These are phyloP conservation scores for Fraxinus dipetala DNA, from an alignment of 305 asterid species.

Conservation along the genomic window DNA sequence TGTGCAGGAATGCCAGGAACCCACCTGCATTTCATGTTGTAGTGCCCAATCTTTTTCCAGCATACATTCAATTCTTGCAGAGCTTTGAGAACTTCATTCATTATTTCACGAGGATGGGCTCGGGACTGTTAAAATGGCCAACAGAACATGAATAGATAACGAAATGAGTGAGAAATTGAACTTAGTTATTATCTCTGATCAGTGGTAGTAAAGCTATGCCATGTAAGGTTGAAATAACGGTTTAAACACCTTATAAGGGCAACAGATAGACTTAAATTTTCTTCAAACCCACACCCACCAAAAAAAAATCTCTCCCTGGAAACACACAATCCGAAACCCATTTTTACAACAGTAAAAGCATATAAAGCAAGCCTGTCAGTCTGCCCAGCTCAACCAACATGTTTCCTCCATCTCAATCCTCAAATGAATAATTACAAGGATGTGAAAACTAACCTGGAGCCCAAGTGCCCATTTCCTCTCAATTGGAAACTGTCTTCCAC, in stretches of 20 bases:
- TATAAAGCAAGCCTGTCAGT: neutral
- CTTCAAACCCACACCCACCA: neutral
- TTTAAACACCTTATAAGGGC: neutral
- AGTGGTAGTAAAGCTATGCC: neutral
- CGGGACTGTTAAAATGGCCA: slow-evolving; percentile 52
- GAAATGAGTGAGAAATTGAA: neutral
- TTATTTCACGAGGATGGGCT: slow-evolving; percentile 90
- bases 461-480: slow-evolving; percentile 97
- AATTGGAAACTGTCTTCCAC: slow-evolving; percentile 47
- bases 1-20: slow-evolving; percentile 44
- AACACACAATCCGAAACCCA: neutral
- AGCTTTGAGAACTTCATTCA: slow-evolving; percentile 87
- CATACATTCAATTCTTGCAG: slow-evolving; percentile 68
- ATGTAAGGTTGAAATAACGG: neutral
- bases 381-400: neutral
- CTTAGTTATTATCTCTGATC: neutral
- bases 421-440: neutral
- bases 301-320: neutral
- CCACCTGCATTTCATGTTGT: slow-evolving; percentile 93
- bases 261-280: neutral
- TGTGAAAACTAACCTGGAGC: slow-evolving; percentile 68
- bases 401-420: neutral
- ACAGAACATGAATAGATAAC: slow-evolving; percentile 9
- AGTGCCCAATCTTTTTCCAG: slow-evolving; percentile 87
- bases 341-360: neutral